Percentiles rank a stretch among this genome's conserved stretches.
These are phyloP conservation scores for Komagataella populi DNA, from an alignment of 805 yeast genomes.

Conservation along the genomic window DNA sequence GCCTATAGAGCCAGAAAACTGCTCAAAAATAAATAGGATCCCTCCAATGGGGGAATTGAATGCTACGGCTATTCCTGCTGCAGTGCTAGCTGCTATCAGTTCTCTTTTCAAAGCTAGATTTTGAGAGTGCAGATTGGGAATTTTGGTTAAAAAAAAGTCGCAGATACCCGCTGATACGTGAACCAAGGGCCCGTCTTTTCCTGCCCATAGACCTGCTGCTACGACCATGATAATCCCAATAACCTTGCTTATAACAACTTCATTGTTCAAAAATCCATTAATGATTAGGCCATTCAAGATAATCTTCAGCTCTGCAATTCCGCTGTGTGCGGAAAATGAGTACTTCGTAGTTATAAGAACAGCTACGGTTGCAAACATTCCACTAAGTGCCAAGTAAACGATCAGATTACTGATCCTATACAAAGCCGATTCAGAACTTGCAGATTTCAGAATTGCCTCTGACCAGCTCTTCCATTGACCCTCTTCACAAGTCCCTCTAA, in stretches of 20 bases:
- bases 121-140: slow-evolving; percentile 4
- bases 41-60: slow-evolving; percentile 86
- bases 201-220: slow-evolving; percentile 71
- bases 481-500: slow-evolving; percentile 18
- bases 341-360: slow-evolving; percentile 17
- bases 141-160: slow-evolving; percentile 17
- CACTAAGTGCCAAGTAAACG: slow-evolving; percentile 22
- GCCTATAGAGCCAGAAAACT: slow-evolving; percentile 47
- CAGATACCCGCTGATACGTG: slow-evolving; percentile 61
- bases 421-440: slow-evolving; percentile 11
- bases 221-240: slow-evolving; percentile 50
- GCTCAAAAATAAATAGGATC: slow-evolving; percentile 64
- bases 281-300: slow-evolving; percentile 54
- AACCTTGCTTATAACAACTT: slow-evolving; percentile 41
- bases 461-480: slow-evolving; percentile 17
- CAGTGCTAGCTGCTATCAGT: slow-evolving; percentile 58
- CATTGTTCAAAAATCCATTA: slow-evolving; percentile 33
- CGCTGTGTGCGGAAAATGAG: slow-evolving; percentile 35
- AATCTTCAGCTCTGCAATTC: slow-evolving; percentile 63
- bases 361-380: slow-evolving; percentile 24
- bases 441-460: slow-evolving; percentile 15
- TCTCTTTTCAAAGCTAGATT: slow-evolving; percentile 57
- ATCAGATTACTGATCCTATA: slow-evolving; percentile 16
- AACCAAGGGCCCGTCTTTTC: slow-evolving; percentile 79
- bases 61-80: slow-evolving; percentile 77